Base-by-base conservation (phyloP, 352 stramenopile species). In the Phytophthora aleatoria region DNA sequence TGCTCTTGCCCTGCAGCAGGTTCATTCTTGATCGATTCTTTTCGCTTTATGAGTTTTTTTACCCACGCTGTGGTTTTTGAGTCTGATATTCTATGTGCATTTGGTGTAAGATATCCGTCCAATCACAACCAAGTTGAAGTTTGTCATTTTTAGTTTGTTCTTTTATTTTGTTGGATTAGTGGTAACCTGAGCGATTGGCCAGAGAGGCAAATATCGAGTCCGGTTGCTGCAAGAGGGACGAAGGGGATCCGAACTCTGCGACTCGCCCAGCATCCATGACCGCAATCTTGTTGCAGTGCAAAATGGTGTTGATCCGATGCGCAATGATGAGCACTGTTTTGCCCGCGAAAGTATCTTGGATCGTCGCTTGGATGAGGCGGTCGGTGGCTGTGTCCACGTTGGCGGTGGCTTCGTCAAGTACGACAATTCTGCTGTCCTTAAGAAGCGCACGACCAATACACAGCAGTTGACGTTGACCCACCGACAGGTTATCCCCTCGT, bases 381-480 rank as follows among this genome's bases (percentile, higher is more conserved):
- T 70, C 56, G 2, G 62, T 70, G 28, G 62, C 33, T 5, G 62
- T 61, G 49, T 70, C 62, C n/a, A 70, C 90, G 43, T 79, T 92
- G 36, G 89, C 83, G 2, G 97, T 99, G 2, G 95, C 96, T 72
- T 99, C 97, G 73, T 99, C 97, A 20, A 99, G 61, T 6, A 99
- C 78, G 6, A 99, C 71, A 28, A 87, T 75, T 39, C 95, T 96
- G 24, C 87, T 83, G 51, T 97, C 85, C 16, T 93, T 85, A 4
- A 99, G 64, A 12, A 99, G 66, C 11, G 94, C 96, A 42, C 96
- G 80, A 5, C 91, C 95, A 60, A 99, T 98, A 26, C 95, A 99
- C 1, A 99, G 49, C 3, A 99, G 77, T 67, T 99, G 96, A 3
- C 95, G 72, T 72, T 99, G 90, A 7, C 54, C 61, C 33, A 69